Base-by-base conservation (phyloP, 176 grass and related monocot species). In the Echinochloa phyllopogon region DNA sequence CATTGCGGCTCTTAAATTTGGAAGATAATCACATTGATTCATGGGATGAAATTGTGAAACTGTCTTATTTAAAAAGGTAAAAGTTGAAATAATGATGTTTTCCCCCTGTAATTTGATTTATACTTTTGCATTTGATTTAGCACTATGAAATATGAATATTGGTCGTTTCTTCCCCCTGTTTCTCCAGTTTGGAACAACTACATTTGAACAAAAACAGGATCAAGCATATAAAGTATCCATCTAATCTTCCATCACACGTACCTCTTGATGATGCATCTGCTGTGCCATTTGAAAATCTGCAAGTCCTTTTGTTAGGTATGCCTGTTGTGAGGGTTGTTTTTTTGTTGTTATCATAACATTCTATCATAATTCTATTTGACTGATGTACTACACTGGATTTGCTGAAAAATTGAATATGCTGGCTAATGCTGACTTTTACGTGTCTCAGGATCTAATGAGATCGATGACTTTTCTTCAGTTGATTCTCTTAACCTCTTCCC, bases 161-260 rank as follows among this genome's bases (percentile, higher is more conserved):
- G 11, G 83, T 73, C 2, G 55, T 71, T 39, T 77, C 21, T 75
- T 27, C 16, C 23, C 27, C 44, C 44, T 87, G 15, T 75, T 67
- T 49, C 39, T 60, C 14, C 84, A 98, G 96, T 78, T 90, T 98
- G 92, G 87, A 95, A 80, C 87, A 98, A 48, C 91, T 98, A 39
- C 74, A 98, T 94, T 81, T 98, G 87, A 98, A 95, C 83, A 94
- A 93, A 78, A 98, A 98, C 77, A 94, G 84, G 80, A 29, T 98
- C 76, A 98, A 90, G 59, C 86, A 86, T 75, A 82, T 95, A 87
- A 87, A 57, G 59, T 95, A 98, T 65, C 91, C 96, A n/a, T 86
- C 86, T 40, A 85, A 90, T 83, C 87, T 76, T 80, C 53, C 55
- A 58, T 27, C 65, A 47, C 5, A 63, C 70, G 79, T 45, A 45